Conservation (phyloP, 2,329 filamentous ascomycete genomes). For the Apiospora phragmitis region DNA sequence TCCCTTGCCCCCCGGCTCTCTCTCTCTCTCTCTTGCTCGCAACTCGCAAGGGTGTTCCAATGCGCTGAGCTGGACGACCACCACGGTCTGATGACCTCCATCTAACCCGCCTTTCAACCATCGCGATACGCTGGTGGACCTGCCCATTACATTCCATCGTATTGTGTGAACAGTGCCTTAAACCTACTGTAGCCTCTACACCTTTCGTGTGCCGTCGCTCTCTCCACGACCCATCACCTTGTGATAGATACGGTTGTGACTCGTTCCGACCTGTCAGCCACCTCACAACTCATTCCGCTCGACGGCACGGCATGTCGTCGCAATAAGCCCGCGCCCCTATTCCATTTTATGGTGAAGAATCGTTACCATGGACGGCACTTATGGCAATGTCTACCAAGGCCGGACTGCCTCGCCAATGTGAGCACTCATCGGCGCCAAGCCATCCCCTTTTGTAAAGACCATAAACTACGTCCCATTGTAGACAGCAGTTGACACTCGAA, state of each 20-base stretch:
- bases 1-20: slow-evolving; percentile 8
- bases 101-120: not conserved
- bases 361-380: slow-evolving; percentile 26
- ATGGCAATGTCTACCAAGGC: slow-evolving; percentile 25
- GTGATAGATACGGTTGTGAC: not conserved
- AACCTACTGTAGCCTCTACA: not conserved
- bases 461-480: not conserved
- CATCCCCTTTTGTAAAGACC: not conserved
- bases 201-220: not conserved
- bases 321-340: not conserved
- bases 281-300: not conserved
- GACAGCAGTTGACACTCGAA: not conserved
- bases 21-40: not conserved
- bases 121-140: slow-evolving; percentile 1
- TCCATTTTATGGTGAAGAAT: slow-evolving; percentile 3
- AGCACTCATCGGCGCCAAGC: slow-evolving; percentile 13
- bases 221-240: not conserved
- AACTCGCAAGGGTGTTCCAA: slow-evolving; percentile 4
- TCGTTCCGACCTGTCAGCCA: not conserved
- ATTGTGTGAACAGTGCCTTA: not conserved
- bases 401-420: slow-evolving; percentile 27
- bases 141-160: not conserved
- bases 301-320: slow-evolving; percentile 4
- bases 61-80: not conserved
- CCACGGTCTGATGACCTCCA: not conserved